Base-by-base conservation (phyloP, 2,329 filamentous ascomycete genomes). In the Exophiala aquamarina region DNA sequence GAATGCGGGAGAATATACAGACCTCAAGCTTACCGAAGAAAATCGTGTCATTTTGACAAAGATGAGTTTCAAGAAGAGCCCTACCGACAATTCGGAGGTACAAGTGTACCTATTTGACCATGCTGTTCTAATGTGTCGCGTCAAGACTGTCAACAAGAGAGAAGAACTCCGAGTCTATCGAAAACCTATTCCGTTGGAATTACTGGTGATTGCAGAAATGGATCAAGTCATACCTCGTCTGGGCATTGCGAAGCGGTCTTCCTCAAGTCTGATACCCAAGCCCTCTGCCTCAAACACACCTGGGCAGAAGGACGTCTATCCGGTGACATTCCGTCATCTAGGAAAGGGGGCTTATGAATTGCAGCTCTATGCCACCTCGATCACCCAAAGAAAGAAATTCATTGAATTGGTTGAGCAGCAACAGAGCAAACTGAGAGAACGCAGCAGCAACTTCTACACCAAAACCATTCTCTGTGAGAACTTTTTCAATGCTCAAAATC, bases 41-140 rank as follows among this genome's bases (percentile, higher is more conserved):
- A 88, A 87, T 44, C 87, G 93, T 50, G 90, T 96, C 67, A 76
- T 98, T 60, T 83, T 98, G 54, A 95, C 92, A 71, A 98, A 97
- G 74, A 91, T 89, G 61, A 84, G 84, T 52, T 80, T 98, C 68
- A 97, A 95, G 75, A 97, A 97, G 73, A 83, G 84, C 3, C 86
- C 91, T 1, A 91, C 88, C 1, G 91, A 96, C 64, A 86, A 83
- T 37, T 82, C 86, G 1, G 92, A 97, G 61, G 92, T 98, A 35
- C 93, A 90, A 15, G 91, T 89, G 13, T 98, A 94, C 72, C 77
- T 98, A 18, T 96, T 98, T 64, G 93, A 98, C 62, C 93, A 98
- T 66, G 92, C 93, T 3, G 86, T 98, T 42, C 76, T 98, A 28
- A 78, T 98, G 32, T 93, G 96, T 56, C 82, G 91, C 42, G 85